Conservation (phyloP, 73 alveolate species). For the Tetrahymena malaccensis region DNA sequence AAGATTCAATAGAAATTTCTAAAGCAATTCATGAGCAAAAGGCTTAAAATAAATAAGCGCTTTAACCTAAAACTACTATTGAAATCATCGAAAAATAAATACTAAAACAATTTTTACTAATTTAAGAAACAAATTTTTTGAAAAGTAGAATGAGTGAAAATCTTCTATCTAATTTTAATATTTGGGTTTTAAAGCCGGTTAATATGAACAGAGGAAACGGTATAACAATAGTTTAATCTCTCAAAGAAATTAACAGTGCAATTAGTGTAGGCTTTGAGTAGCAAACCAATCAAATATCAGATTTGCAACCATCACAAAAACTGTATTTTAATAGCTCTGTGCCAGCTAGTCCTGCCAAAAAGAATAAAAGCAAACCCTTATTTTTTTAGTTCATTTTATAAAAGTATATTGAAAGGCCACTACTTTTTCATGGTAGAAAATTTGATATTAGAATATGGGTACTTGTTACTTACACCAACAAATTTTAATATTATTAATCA, state of each 20-base stretch:
- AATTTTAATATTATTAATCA: conserved; percentile 34
- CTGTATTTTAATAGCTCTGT: neutral
- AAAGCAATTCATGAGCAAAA: neutral
- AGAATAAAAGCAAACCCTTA: neutral
- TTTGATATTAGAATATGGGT: conserved; percentile 95
- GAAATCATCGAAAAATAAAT: neutral
- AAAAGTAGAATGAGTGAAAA: conserved; percentile 15
- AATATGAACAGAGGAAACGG: conserved; percentile 67
- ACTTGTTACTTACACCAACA: conserved; percentile 58
- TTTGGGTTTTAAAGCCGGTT: conserved; percentile 71
- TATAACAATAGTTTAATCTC: conserved; percentile 45
- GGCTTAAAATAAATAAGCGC: neutral
- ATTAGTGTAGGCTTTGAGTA: neutral
- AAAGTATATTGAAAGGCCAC: conserved; percentile 89
- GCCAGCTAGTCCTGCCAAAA: conserved; percentile 6
- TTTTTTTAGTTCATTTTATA: conserved; percentile 64
- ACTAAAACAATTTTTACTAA: neutral
- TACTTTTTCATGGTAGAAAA: conserved; percentile 74
- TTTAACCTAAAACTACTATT: neutral
- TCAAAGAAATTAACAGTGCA: conserved; percentile 25
- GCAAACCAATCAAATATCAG: neutral
- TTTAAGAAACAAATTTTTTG: conserved; percentile 13
- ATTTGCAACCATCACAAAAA: neutral
- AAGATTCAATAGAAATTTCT: neutral
- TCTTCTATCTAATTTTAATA: neutral